phyloP scores from a whole-genome alignment of 306 rosid genomes.

The Quercus glauca region DNA sequence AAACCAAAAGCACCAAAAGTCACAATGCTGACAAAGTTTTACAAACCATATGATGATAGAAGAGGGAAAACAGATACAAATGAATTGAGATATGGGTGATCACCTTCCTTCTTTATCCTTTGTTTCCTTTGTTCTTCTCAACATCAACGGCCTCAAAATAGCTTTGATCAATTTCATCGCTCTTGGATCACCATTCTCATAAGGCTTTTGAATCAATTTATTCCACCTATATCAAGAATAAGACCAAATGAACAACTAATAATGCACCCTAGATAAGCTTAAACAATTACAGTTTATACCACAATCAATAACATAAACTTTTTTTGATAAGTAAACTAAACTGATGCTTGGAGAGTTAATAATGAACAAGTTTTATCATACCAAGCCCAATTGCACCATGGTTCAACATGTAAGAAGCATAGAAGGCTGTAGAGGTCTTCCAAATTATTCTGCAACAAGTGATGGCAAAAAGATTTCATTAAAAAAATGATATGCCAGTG shows the following conservation, averaged over 20 bases:
- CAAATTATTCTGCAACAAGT: slow-evolving; percentile 68
- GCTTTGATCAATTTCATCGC: slow-evolving; percentile 72
- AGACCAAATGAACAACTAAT: neutral
- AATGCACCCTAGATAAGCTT: neutral
- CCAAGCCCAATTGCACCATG: slow-evolving; percentile 92
- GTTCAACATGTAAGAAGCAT: slow-evolving; percentile 81
- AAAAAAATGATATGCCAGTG: neutral
- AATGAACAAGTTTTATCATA: slow-evolving; percentile 28
- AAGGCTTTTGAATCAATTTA: slow-evolving; percentile 78
- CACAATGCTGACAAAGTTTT: neutral
- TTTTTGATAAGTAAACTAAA: too few species aligned
- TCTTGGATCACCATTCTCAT: slow-evolving; percentile 63
- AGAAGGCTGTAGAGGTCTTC: slow-evolving; percentile 85
- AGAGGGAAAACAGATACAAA: slow-evolving; percentile 1
- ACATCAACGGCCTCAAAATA: slow-evolving; percentile 72
- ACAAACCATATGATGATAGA: neutral
- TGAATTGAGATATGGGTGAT: neutral
- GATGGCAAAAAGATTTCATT: slow-evolving; percentile 1
- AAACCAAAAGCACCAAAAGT: slow-evolving; percentile 20
- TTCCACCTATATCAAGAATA: slow-evolving; percentile 55
- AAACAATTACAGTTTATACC: neutral
- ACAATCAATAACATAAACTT: neutral
- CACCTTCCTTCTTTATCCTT: slow-evolving; percentile 79
- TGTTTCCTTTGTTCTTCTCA: slow-evolving; percentile 80
- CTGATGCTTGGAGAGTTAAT: neutral